Evolutionary conservation across 805 yeast species (phyloP).

Genomic region (Henningerozyma blattae): DNA sequence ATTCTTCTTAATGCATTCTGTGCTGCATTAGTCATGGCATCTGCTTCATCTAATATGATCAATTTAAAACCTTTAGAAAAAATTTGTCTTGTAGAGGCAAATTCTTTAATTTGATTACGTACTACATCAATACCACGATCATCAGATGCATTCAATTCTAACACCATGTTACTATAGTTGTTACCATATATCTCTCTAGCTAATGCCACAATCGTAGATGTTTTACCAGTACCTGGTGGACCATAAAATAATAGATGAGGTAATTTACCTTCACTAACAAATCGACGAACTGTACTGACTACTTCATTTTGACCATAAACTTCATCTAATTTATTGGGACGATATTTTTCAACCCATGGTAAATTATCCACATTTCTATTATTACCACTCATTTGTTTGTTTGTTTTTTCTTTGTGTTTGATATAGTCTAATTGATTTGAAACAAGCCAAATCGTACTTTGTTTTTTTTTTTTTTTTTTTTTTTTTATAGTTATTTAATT

Average conservation of each 20-base stretch:
- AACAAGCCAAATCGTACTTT: no score
- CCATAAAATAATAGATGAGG: conserved; percentile 94
- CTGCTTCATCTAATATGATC: conserved; percentile 92
- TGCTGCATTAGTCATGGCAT: conserved; percentile 83
- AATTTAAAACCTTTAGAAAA: conserved; percentile 77
- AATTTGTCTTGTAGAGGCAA: conserved; percentile 92
- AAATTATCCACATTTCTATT: conserved; percentile 31
- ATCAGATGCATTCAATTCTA: conserved; percentile 92
- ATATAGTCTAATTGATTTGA: no score
- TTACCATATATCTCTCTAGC: conserved; percentile 83
- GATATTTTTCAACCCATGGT: conserved; percentile 94
- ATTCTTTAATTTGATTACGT: conserved; percentile 92
- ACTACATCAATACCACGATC: conserved; percentile 97
- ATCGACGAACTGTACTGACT: conserved; percentile 72
- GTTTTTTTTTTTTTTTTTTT: no score
- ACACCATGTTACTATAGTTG: conserved; percentile 72
- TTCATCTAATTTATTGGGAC: conserved; percentile 76
- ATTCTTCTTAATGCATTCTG: conserved; percentile 69
- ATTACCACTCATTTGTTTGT: neutral
- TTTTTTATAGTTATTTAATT: no score
- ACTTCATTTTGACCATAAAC: conserved; percentile 87
- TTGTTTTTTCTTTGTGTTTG: neutral
- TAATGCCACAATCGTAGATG: conserved; percentile 77
- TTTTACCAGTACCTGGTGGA: conserved; percentile 91
- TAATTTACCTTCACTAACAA: conserved; percentile 68